phyloP scores from a whole-genome alignment of 208 protist species.

The Crithidia brevicula region DNA sequence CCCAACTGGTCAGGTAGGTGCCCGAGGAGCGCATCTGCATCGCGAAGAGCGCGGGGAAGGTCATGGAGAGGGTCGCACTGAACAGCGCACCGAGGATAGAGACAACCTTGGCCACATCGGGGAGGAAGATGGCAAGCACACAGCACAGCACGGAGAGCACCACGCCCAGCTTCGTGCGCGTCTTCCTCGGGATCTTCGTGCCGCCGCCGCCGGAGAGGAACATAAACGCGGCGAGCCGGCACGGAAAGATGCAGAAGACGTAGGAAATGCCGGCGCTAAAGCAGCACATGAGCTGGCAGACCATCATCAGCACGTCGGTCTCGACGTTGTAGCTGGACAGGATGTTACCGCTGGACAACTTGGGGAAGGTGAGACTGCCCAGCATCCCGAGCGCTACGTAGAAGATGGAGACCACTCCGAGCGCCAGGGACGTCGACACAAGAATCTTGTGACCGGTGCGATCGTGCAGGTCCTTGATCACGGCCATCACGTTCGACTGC shows the following conservation, averaged over 20 bases:
- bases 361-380: slow-evolving; percentile 66
- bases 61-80: slow-evolving; percentile 84
- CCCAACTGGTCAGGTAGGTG: slow-evolving; percentile 56
- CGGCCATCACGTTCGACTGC: slow-evolving; percentile 83
- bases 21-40: slow-evolving; percentile 64
- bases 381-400: slow-evolving; percentile 65
- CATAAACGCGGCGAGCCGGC: slow-evolving; percentile 72
- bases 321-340: slow-evolving; percentile 61
- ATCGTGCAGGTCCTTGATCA: slow-evolving; percentile 83
- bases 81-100: slow-evolving; percentile 71
- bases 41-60: slow-evolving; percentile 75
- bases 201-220: slow-evolving; percentile 56
- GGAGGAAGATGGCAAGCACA: slow-evolving; percentile 66
- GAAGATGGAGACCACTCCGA: slow-evolving; percentile 59
- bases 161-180: slow-evolving; percentile 51
- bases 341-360: slow-evolving; percentile 68
- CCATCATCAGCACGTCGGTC: slow-evolving; percentile 63
- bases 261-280: slow-evolving; percentile 73
- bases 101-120: slow-evolving; percentile 69
- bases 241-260: slow-evolving; percentile 81
- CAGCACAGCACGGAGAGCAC: slow-evolving; percentile 37
- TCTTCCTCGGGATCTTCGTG: slow-evolving; percentile 64
- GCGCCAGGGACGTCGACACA: slow-evolving; percentile 61
- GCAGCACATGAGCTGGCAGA: slow-evolving; percentile 75
- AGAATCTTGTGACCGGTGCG: slow-evolving; percentile 65